Evolutionary conservation across 2,329 filamentous ascomycete species (phyloP).

Genomic region (Nothopassalora personata): DNA sequence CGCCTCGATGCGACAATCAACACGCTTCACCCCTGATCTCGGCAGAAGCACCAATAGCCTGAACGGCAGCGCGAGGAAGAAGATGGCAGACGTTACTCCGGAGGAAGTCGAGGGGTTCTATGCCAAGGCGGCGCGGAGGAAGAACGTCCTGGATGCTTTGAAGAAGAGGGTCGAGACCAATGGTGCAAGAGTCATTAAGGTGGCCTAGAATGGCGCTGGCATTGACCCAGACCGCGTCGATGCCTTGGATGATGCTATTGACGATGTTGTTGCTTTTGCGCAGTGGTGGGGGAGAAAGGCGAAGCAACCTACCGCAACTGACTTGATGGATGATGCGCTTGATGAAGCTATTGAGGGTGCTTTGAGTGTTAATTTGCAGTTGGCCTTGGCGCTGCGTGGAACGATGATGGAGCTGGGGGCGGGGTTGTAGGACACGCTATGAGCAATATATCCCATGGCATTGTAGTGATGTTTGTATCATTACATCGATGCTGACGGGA

Average conservation of each 20-base stretch:
- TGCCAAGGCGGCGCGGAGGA: constrained; percentile 32
- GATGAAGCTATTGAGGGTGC: not conserved
- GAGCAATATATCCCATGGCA: too few species aligned
- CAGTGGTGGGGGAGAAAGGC: too few species aligned
- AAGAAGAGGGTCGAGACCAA: constrained; percentile 32
- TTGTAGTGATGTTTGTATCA: too few species aligned
- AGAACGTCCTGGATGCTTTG: constrained; percentile 36
- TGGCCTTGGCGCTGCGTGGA: too few species aligned
- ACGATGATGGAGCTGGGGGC: too few species aligned
- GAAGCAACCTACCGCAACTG: too few species aligned
- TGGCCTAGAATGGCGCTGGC: constrained; percentile 1
- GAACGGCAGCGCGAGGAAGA: constrained; percentile 30
- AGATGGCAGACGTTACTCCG: constrained; percentile 38
- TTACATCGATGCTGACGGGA: too few species aligned
- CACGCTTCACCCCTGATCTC: constrained; percentile 15
- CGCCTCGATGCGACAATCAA: constrained; percentile 28
- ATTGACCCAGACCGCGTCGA: not conserved
- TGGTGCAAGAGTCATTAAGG: constrained; percentile 17
- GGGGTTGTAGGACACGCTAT: too few species aligned
- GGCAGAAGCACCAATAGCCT: constrained; percentile 26
- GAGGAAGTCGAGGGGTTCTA: constrained; percentile 38
- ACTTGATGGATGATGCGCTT: not conserved
- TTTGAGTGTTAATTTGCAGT: too few species aligned
- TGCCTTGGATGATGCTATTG: not conserved
- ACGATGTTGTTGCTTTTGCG: not conserved